Conservation (phyloP, 1,284 basidiomycete genomes). For the Hemileia vastatrix region DNA sequence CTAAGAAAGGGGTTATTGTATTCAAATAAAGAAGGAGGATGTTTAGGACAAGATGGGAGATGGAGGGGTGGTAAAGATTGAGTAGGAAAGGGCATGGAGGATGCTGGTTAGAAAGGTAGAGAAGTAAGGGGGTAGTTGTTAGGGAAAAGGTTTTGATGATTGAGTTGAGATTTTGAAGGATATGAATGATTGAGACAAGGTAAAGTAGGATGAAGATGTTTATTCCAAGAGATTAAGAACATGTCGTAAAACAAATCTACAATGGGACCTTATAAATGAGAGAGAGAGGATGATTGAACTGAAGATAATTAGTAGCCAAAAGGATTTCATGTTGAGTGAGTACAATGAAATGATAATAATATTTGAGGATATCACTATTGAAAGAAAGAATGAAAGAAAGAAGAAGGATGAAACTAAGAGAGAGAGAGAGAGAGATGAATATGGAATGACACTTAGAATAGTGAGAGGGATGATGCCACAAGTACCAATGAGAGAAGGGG, state of each 20-base stretch:
- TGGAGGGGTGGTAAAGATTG: constrained; percentile 51
- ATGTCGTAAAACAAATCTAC: constrained; percentile 65
- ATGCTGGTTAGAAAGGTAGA: constrained; percentile 49
- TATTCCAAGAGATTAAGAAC: constrained; percentile 59
- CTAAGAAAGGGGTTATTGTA: constrained; percentile 38
- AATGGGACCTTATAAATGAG: constrained; percentile 59
- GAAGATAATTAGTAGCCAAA: constrained; percentile 53
- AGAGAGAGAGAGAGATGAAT: not conserved
- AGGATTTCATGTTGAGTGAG: constrained; percentile 53
- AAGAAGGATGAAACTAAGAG: too few relatives aligned
- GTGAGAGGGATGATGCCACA: constrained; percentile 52
- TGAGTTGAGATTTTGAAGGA: constrained; percentile 34
- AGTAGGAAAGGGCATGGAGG: constrained; percentile 38
- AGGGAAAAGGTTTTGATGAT: too few relatives aligned
- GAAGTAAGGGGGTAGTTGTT: constrained; percentile 57
- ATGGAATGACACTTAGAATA: constrained; percentile 46
- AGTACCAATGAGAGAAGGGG: constrained; percentile 52
- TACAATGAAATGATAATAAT: constrained; percentile 46
- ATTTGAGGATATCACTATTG: too few relatives aligned
- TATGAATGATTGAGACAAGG: constrained; percentile 50
- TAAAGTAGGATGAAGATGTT: constrained; percentile 53
- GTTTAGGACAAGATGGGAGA: too few relatives aligned
- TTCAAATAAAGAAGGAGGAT: not conserved
- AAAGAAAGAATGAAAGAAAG: too few relatives aligned
- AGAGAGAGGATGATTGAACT: too few relatives aligned